Percentiles rank a stretch among this genome's conserved stretches.
phyloP scores from a whole-genome alignment of 2,329 filamentous ascomycete genomes.

The Chrysosporium queenslandicum region DNA sequence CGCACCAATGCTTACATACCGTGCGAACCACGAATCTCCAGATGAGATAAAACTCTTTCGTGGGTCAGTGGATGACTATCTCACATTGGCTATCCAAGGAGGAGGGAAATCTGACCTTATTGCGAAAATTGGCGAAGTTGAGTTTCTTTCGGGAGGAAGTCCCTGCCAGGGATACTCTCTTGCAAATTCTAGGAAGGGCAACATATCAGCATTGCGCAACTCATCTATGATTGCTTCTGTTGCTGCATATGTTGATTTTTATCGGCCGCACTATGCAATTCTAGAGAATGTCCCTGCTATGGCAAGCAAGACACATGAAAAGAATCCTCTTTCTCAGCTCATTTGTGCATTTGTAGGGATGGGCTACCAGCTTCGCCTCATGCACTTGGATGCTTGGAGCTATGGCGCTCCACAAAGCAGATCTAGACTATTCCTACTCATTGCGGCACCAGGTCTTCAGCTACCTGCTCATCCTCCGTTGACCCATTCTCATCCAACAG shows the following conservation, averaged over 20 bases:
- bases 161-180: constrained; percentile 68
- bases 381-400: constrained; percentile 59
- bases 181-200: constrained; percentile 51
- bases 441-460: constrained; percentile 55
- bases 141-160: constrained; percentile 61
- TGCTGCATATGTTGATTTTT: constrained; percentile 62
- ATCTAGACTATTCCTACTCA: constrained; percentile 58
- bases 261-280: constrained; percentile 62
- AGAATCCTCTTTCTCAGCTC: constrained; percentile 63
- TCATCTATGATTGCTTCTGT: constrained; percentile 70
- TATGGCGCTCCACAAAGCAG: constrained; percentile 58
- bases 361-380: constrained; percentile 64
- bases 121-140: constrained; percentile 52
- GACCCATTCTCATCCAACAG: constrained; percentile 53
- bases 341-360: constrained; percentile 63
- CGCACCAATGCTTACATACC: constrained; percentile 60
- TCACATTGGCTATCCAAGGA: constrained; percentile 48
- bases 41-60: constrained; percentile 48
- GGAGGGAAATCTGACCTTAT: constrained; percentile 35
- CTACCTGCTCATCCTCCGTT: constrained; percentile 48
- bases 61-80: constrained; percentile 62
- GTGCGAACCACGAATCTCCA: constrained; percentile 50
- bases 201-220: constrained; percentile 52
- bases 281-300: constrained; percentile 69
- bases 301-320: constrained; percentile 40